phyloP scores from a whole-genome alignment of 768 basidiomycete genomes.

The Xerocomellus amylosporus region DNA sequence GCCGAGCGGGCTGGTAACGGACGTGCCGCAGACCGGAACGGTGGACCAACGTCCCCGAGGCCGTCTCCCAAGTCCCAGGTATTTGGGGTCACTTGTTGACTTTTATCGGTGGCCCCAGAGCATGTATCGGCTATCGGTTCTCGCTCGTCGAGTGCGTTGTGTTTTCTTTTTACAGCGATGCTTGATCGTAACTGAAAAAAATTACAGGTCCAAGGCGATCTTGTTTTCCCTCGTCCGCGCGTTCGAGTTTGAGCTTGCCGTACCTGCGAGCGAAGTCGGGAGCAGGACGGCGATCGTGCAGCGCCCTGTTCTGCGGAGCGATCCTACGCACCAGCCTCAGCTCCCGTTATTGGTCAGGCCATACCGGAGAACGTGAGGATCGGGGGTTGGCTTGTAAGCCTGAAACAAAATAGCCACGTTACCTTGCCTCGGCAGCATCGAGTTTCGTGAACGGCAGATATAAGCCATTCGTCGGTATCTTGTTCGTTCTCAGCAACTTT shows the following conservation, averaged over 20 bases:
- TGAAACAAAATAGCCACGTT: constrained; percentile 9
- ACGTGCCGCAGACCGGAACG: constrained; percentile 53
- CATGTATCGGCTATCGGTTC: constrained; percentile 69
- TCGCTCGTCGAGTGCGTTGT: constrained; percentile 51
- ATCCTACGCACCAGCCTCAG: constrained; percentile 39
- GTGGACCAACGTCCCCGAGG: constrained; percentile 52
- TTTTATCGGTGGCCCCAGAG: constrained; percentile 62
- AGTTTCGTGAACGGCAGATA: constrained; percentile 86
- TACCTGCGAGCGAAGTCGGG: constrained; percentile 18
- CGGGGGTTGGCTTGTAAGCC: constrained; percentile 29
- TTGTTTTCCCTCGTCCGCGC: constrained; percentile 44
- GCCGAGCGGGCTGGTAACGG: neutral
- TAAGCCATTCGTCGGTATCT: constrained; percentile 74
- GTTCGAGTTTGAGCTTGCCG: too few relatives aligned
- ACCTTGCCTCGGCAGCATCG: constrained; percentile 49
- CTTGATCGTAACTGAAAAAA: neutral
- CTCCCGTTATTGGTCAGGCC: constrained; percentile 38
- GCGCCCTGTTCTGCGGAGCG: constrained; percentile 36
- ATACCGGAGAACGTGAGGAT: neutral
- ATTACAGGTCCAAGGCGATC: constrained; percentile 39
- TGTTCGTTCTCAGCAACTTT: constrained; percentile 38
- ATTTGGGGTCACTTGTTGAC: constrained; percentile 58
- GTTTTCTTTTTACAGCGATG: neutral
- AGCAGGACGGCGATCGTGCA: neutral
- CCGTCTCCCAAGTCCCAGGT: constrained; percentile 48